These are phyloP conservation scores for Anastatica hierochuntica DNA, from an alignment of 345 rosid genomes.

Conservation along the genomic window DNA sequence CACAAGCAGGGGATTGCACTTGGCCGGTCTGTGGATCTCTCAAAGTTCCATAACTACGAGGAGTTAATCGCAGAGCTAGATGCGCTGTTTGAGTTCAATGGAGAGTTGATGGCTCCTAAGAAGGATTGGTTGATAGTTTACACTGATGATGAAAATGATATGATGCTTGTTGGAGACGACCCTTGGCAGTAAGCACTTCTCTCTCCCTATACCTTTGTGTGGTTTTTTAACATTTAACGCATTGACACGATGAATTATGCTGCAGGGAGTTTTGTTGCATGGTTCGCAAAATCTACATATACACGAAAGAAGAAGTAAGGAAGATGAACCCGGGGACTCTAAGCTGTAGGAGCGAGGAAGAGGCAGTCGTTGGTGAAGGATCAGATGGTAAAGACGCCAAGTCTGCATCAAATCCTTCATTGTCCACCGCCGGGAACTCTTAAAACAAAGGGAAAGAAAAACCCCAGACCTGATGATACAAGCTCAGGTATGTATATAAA, in stretches of 20 bases:
- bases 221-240: too few species aligned
- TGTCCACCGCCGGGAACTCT: conserved; percentile 28
- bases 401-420: conserved; percentile 21
- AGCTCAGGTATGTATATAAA: conserved; percentile 7
- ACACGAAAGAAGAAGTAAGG: conserved; percentile 79
- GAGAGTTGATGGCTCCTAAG: conserved; percentile 44
- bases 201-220: too few species aligned
- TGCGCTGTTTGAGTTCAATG: conserved; percentile 65
- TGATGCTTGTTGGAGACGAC: conserved; percentile 93
- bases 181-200: conserved; percentile 99
- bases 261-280: too few species aligned
- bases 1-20: conserved; percentile 84
- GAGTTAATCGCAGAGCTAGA: conserved; percentile 68
- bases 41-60: conserved; percentile 51
- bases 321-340: conserved; percentile 44
- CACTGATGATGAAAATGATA: conserved; percentile 85
- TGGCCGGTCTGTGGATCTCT: conserved; percentile 78
- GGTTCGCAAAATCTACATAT: too few species aligned
- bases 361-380: conserved; percentile 25
- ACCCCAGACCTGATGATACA: conserved; percentile 9
- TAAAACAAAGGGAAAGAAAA: too few species aligned
- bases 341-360: conserved; percentile 35
- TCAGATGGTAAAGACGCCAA: conserved; percentile 28
- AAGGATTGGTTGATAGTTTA: conserved; percentile 80
- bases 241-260: too few species aligned